Base-by-base conservation (phyloP, 2,329 filamentous ascomycete species). In the Colletotrichum sp. region DNA sequence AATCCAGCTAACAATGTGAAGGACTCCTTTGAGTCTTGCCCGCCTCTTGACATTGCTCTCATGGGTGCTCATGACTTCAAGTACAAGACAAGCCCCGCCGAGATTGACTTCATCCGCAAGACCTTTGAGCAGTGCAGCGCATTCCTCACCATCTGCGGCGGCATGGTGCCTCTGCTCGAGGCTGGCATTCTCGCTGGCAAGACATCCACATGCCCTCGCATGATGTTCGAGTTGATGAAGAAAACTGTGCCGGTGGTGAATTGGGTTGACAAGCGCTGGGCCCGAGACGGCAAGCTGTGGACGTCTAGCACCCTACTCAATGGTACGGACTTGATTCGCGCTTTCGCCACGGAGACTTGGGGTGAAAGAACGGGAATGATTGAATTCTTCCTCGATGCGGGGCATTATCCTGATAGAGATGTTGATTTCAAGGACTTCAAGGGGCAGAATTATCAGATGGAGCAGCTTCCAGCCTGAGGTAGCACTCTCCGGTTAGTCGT, bases 61-160 rank as follows among this genome's bases (percentile, higher is more conserved):
- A 84, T 87, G 71, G 86, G 86, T 1, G 86, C 86, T 8, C 79
- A 83, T 39, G 49, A 80, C 15, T 6, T 76, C 2, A 64, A 52
- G 4, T 84, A 87, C 68, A 72, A 77, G 6, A 78, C 80, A 5
- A 85, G 65, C n/a, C 80, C 82, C 12, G 75, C 78, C 7, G 86
- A 88, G 69, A 75, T 85, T 3, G 79, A 78, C 9, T 88, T 83
- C 76, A 77, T 87, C 52, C 84, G 83, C 64, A 84, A 86, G 74
- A 72, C 79, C 10, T 84, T 82, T 78, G 79, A 81, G 1, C 75
- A 81, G 9, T 85, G 82, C 79, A 60, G 81, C 10, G 86, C 85
- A 3, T 87, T 87, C 78, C 72, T 88, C 16, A 81, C 80, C 66
- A 82, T 88, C 75, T 88, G 86, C 72, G 85, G 81, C 13, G 86